Evolutionary conservation across 768 basidiomycete genomes (phyloP), one percentile per base, ranked within the genome.

Genomic region (Chalciporus pseudorubinellus): DNA sequence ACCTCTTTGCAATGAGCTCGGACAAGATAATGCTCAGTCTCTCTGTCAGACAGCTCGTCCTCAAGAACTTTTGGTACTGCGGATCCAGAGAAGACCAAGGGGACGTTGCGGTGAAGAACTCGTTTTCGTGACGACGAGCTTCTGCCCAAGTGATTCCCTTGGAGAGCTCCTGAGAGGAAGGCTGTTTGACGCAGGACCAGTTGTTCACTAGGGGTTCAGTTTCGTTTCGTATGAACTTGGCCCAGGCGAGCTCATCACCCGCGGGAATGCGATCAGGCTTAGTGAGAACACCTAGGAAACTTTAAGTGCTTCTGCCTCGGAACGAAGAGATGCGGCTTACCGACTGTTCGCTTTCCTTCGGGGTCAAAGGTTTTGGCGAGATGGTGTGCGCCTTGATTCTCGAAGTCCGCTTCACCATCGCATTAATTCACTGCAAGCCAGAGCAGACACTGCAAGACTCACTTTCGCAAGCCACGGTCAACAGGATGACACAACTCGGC

Each of bases 361-460:
- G 82, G 80, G 53, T 90, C 87, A 43, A 77, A 69, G 13, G 69
- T 44, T 58, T 82, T 84, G 0, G 85, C 81, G 0, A 91, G 69
- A n/a, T 77, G 71, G 51, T 85, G 82, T 0, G 88, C 88, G 0
- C 83, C 84, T 63, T 91, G 88, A 39, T 88, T 92, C 57, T 90
- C 85, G 18, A 87, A 87, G 55, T 92, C 87, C 46, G 87, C 89
- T 91, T 77, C 10, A 11, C 10, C n/a, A n/a, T n/a, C n/a, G 9
- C 34, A 36, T n/a, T 36, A 5, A n/a, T 36, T n/a, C 16, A 2
- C 34, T n/a, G 34, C n/a, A 3, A 6, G 6, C n/a, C 10, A 36
- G 31, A 31, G 13, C n/a, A n/a, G 1, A 16, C 9, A 16, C n/a
- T 31, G 10, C n/a, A 16, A 36, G 0, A 51, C 62, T 1, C 44